Evolutionary conservation across 768 basidiomycete species (phyloP), one percentile per base, ranked within the genome.

Genomic region (Exsudoporus frostii): DNA sequence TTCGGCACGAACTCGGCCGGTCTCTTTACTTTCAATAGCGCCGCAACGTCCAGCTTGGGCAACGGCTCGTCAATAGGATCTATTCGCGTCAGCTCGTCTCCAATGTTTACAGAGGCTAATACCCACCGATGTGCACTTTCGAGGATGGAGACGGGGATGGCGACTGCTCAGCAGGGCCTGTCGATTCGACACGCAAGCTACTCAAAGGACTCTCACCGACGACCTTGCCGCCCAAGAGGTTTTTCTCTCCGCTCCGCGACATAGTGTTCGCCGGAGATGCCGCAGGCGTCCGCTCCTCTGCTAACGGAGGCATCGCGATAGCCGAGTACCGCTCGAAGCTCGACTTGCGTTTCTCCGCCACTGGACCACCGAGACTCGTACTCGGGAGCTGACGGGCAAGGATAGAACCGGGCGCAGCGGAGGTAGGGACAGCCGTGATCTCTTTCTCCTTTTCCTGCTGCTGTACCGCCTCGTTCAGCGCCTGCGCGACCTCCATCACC

Each of bases 401-500:
- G 52, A 39, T 19, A 41, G 56, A 13, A 2, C 15, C 30, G 5
- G 34, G 19, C n/a, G 33, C 13, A 0, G 11, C 37, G 3, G 46
- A 20, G 6, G 2, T 13, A 19, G 43, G 8, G 14, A 17, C 37
- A 17, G 9, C 19, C 37, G 17, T 30, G 1, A 3, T 3, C 24
- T 48, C 50, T 7, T 24, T 32, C 13, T 46, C 33, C 39, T 38
- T 45, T 8, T 61, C 50, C 20, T 48, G 55, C 48, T 53, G 50
- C 32, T 63, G 61, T 7, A 63, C 63, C 6, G 65, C 70, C 52
- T 79, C 74, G 32, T 65, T 74, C 49, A 89, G 65, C 9, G 80
- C 78, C 64, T 84, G 85, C 3, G 86, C 87, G 11, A 91, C 81
- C 38, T 91, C 87, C 89, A 91, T 90, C 22, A 83, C 87, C 14